phyloP scores from a whole-genome alignment of 257 asterid species.

The Dorcoceras hygrometricum region DNA sequence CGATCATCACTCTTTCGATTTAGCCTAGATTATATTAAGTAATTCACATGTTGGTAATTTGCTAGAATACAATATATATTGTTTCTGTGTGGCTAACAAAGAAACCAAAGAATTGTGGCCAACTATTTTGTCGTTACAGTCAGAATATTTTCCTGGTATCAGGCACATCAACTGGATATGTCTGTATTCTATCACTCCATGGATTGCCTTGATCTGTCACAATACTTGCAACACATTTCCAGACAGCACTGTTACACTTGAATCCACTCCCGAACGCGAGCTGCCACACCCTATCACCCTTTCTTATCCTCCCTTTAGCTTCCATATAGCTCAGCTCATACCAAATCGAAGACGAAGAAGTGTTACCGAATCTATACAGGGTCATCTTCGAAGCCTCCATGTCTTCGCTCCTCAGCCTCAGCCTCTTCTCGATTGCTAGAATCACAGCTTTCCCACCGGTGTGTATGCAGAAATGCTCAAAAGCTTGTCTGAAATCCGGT shows the following conservation, averaged over 20 bases:
- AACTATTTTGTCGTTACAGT: not conserved
- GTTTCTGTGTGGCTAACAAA: no score
- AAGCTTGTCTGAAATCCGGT: slow-evolving; percentile 28
- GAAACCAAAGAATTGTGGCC: not conserved
- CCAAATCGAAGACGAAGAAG: slow-evolving; percentile 36
- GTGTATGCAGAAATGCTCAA: slow-evolving; percentile 33
- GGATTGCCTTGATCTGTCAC: slow-evolving; percentile 13
- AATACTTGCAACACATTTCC: slow-evolving; percentile 24
- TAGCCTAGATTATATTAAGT: no score
- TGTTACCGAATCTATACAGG: slow-evolving; percentile 29
- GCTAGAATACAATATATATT: no score
- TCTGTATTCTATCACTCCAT: slow-evolving; percentile 24
- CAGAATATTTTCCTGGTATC: slow-evolving; percentile 18
- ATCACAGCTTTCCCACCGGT: slow-evolving; percentile 30
- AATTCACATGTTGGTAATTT: no score
- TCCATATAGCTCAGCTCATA: slow-evolving; percentile 28
- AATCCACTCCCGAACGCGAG: slow-evolving; percentile 34
- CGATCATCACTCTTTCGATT: no score
- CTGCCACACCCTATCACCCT: slow-evolving; percentile 31
- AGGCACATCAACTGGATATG: slow-evolving; percentile 22
- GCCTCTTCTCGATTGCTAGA: slow-evolving; percentile 21
- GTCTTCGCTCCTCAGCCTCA: slow-evolving; percentile 18
- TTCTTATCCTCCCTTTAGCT: slow-evolving; percentile 30
- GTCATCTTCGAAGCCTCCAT: slow-evolving; percentile 37
- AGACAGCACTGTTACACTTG: slow-evolving; percentile 33